Base-by-base conservation (phyloP, 768 basidiomycete species). In the Favolaschia claudopus region DNA sequence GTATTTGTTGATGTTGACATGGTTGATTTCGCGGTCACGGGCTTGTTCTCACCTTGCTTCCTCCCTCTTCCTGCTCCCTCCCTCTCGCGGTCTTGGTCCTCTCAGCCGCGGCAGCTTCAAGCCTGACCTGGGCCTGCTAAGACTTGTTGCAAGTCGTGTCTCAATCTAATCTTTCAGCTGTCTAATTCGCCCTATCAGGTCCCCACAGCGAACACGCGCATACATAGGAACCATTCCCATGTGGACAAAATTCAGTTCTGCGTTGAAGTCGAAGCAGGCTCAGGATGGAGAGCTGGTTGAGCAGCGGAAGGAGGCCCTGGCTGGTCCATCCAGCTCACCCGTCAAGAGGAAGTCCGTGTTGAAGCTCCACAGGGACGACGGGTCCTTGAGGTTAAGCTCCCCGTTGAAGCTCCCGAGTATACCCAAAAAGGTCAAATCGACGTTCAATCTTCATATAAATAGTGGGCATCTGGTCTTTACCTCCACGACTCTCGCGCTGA, bases 371-470 rank as follows among this genome's bases (percentile, higher is more conserved):
- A 80, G 84, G 10, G 70, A 79, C 48, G 81, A 58, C 58, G 81
- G 74, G 37, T 72, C 71, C 51, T 56, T 67, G 37, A 72, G 68
- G 47, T 70, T 76, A 32, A 70, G 73, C 31, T 78, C 79, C 7
- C 76, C 76, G 29, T 68, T 76, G 40, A 69, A 70, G 45, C 66
- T 75, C 33, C 64, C 71, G 29, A 67, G 69, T 28, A 58, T 82
- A 20, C 76, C 80, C 5, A 86, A 83, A 76, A 88, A 87, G 77
- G 79, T 82, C 60, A 86, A 81, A 66, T 74, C 73, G 40, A 68
- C 74, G 60, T 67, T 77, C 62, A 73, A 71, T 59, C 63, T 79
- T 50, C 69, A 71, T 55, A 69, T 60, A 53, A 78, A 77, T 60
- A 72, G 80, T 82, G 46, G 54, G n/a, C n/a, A n/a, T n/a, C n/a